Base-by-base conservation (phyloP, 352 stramenopile genomes). In the Pythium apleroticum region DNA sequence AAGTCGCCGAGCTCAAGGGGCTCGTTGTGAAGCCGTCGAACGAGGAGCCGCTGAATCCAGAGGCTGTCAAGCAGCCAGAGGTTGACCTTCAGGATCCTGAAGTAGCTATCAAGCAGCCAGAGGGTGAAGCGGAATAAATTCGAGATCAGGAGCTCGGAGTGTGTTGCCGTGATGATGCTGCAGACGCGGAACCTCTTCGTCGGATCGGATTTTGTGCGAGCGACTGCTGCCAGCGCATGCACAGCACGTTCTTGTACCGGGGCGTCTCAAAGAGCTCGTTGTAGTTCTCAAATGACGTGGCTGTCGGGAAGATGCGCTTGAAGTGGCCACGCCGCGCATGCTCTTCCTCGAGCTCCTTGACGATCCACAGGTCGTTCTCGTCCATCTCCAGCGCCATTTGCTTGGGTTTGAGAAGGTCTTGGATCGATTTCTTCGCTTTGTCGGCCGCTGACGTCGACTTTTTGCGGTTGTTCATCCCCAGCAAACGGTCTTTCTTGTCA, bases 321-420 rank as follows among this genome's bases (percentile, higher is more conserved):
- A 95, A 95, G 53, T 95, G 80, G 3, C 83, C 84, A 2, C 69
- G 64, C 10, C 86, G 78, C 1, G 76, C 68, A 8, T 84, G 63
- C 39, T 95, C 84, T 69, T 89, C 82, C 50, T 91, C 75, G 66
- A 93, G 78, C 2, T 78, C 68, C 45, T 86, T 81, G 19, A 89
- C 54, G 15, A 84, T 67, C 12, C 72, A 60, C 12, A 89, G 69
- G 59, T 93, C 77, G 33, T 78, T 70, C 9, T 78, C 74, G n/a
- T 83, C 75, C 33, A 91, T 65, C n/a, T 90, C 76, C 20, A 75
- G 49, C 39, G 67, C 20, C 14, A 52, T 48, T 63, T 35, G 19
- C 2, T 71, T 57, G 19, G 50, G 57, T 24, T 81, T 68, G 20
- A 79, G 50, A 11, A 86, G 66, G 7, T 80, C 76, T 14, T 85